Conservation (phyloP, 345 rosid genomes). For the Brassica cretica region DNA sequence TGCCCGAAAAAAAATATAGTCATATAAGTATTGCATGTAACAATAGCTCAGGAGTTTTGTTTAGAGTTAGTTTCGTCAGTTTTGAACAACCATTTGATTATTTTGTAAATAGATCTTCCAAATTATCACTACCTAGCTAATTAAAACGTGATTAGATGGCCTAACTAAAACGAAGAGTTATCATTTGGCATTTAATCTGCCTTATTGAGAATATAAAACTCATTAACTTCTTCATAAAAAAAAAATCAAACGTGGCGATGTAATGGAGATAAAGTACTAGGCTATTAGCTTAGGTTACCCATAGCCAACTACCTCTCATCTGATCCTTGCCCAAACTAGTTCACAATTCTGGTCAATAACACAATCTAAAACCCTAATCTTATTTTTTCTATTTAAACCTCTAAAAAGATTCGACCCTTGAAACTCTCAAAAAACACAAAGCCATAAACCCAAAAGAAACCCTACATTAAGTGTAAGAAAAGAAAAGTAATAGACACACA, state of each 20-base stretch:
- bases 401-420: slow-evolving; percentile 5
- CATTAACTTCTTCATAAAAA: neutral
- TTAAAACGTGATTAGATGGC: slow-evolving; percentile 10
- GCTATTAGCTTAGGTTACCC: slow-evolving; percentile 60
- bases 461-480: slow-evolving; percentile 25
- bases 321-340: slow-evolving; percentile 24
- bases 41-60: neutral
- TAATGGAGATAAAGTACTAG: neutral
- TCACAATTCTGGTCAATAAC: slow-evolving; percentile 28
- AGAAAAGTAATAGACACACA: neutral
- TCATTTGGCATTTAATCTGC: slow-evolving; percentile 2
- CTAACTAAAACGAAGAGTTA: neutral
- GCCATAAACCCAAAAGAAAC: slow-evolving; percentile 19
- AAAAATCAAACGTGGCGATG: slow-evolving; percentile 16
- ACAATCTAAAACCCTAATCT: slow-evolving; percentile 24
- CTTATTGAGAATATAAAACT: slow-evolving; percentile 24
- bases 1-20: no score
- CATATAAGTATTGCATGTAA: neutral
- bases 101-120: slow-evolving; percentile 3
- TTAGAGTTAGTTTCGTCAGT: neutral
- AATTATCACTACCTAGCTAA: neutral
- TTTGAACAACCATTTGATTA: neutral
- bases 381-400: slow-evolving; percentile 3
- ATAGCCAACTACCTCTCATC: slow-evolving; percentile 60
- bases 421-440: slow-evolving; percentile 4